A percentile compares a stretch with the other conserved stretches of the same genome.
phyloP scores from a whole-genome alignment of 1,139 yeast genomes.

The Hyphopichia buzzinii region DNA sequence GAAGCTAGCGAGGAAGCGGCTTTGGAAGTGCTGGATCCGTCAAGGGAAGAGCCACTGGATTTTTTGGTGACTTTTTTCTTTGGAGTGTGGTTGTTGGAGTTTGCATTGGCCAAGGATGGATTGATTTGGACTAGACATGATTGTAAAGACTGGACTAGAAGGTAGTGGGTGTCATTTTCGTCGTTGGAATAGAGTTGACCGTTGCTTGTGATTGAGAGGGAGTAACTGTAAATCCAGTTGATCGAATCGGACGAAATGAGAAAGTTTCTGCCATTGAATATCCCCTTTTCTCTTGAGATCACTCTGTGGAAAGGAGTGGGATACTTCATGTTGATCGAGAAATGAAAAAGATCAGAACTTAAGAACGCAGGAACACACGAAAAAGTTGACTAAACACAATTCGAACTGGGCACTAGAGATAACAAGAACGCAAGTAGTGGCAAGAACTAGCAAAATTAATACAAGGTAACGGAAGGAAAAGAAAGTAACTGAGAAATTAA shows the following conservation, averaged over 20 bases:
- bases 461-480: no score
- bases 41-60: constrained; percentile 5
- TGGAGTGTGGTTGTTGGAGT: constrained; percentile 8
- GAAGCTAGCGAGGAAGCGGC: constrained; percentile 1
- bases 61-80: constrained; percentile 8
- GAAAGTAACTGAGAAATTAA: no score
- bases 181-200: constrained; percentile 39
- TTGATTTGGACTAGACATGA: constrained; percentile 41
- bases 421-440: no score
- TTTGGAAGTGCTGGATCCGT: not conserved
- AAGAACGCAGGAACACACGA: no score
- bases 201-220: constrained; percentile 33
- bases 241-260: constrained; percentile 38
- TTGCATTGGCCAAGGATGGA: constrained; percentile 20
- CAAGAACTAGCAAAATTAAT: no score
- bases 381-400: no score
- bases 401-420: no score
- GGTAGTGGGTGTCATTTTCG: constrained; percentile 30
- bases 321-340: constrained; percentile 20
- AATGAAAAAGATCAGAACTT: no score
- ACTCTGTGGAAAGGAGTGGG: constrained; percentile 29
- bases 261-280: constrained; percentile 35
- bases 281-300: constrained; percentile 35
- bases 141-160: constrained; percentile 38
- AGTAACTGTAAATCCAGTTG: constrained; percentile 35